phyloP scores from a whole-genome alignment of 1,284 basidiomycete species.

The Meira nashicola region DNA sequence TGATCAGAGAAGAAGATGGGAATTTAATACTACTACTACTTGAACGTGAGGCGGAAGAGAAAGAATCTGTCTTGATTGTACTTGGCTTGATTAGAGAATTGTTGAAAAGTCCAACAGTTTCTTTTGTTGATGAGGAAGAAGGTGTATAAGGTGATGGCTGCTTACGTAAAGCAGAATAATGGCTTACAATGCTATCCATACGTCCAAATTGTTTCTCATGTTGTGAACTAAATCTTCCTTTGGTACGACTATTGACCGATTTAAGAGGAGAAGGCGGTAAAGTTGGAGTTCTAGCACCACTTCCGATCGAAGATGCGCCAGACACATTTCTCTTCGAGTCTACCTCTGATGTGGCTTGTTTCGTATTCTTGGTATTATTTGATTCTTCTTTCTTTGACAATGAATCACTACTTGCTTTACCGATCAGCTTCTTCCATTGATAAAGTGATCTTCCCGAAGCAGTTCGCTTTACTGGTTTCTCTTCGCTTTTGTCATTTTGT shows the following conservation, averaged over 20 bases:
- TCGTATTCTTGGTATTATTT: no score
- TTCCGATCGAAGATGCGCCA: constrained; percentile 5
- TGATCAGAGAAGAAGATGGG: background rate
- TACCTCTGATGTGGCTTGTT: no score
- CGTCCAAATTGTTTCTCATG: constrained; percentile 32
- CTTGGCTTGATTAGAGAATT: background rate
- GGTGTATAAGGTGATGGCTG: constrained; percentile 3
- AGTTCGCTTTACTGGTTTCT: no score
- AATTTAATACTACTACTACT: background rate
- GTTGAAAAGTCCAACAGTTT: background rate
- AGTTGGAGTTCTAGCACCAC: background rate
- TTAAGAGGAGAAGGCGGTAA: constrained; percentile 4
- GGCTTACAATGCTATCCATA: constrained; percentile 39
- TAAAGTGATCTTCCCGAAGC: background rate
- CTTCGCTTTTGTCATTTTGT: no score
- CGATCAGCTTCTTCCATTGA: background rate
- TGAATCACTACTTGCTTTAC: no score
- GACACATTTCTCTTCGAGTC: constrained; percentile 13
- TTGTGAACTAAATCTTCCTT: constrained; percentile 24
- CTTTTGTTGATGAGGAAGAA: constrained; percentile 1
- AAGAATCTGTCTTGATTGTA: background rate
- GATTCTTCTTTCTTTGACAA: no score
- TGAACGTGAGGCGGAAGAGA: background rate
- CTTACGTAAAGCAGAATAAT: constrained; percentile 27
- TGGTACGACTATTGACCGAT: background rate